These are phyloP conservation scores for Populus trichocarpa DNA, from an alignment of 441 rosid genomes.

Conservation along the genomic window DNA sequence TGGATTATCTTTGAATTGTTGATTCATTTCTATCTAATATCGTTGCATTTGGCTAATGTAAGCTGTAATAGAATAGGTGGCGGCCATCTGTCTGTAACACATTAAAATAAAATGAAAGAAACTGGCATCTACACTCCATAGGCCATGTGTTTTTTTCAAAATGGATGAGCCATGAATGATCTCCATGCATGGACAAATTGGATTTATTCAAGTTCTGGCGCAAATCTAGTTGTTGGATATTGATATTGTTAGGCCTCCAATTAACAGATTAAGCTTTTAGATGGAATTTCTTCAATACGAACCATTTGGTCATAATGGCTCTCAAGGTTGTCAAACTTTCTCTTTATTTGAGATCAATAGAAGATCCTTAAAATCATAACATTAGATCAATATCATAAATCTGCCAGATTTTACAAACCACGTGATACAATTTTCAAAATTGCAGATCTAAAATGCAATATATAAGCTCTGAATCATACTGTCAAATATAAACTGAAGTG, in stretches of 20 bases:
- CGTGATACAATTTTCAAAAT: background rate
- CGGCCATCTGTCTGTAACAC: background rate
- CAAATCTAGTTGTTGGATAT: too few species aligned
- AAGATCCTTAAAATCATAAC: background rate
- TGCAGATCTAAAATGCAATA: background rate
- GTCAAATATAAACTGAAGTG: background rate
- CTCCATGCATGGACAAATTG: background rate
- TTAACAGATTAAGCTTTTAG: background rate
- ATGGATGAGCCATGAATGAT: background rate
- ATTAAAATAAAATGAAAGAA: background rate
- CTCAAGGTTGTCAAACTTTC: background rate
- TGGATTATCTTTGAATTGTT: constrained; percentile 1
- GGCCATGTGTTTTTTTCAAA: background rate
- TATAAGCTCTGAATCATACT: background rate
- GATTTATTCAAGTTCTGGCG: background rate
- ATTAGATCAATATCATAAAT: background rate
- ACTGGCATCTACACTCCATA: background rate
- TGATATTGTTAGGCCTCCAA: too few species aligned
- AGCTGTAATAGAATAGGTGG: background rate
- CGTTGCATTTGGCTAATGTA: background rate
- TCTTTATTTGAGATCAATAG: background rate
- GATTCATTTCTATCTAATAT: constrained; percentile 3
- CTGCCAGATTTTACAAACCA: background rate
- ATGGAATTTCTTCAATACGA: too few species aligned
- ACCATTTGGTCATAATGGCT: background rate